These are phyloP conservation scores for Cutaneotrichosporon dermatis DNA, from an alignment of 1,284 basidiomycete genomes.

Conservation along the genomic window DNA sequence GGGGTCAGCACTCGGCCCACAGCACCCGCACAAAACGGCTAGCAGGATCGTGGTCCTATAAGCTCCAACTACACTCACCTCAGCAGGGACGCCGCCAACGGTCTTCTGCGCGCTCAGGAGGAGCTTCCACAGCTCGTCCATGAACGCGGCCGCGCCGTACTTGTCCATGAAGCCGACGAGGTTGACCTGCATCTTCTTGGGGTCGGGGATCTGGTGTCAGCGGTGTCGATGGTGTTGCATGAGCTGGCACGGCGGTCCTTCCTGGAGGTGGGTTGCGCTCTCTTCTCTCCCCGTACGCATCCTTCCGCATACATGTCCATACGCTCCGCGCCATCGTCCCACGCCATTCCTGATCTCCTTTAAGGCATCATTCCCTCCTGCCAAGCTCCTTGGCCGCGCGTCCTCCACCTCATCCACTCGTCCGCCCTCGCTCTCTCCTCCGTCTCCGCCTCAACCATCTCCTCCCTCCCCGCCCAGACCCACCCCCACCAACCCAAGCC, in stretches of 20 bases:
- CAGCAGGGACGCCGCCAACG: constrained; percentile 82
- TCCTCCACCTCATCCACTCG: no score
- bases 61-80: constrained; percentile 35
- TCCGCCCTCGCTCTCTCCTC: not conserved
- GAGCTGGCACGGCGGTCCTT: no score
- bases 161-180: constrained; percentile 79
- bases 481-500: no score
- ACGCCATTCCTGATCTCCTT: no score
- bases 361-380: no score
- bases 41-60: not conserved
- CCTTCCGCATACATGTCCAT: no score
- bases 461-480: constrained; percentile 5
- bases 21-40: no score
- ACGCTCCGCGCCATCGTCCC: no score
- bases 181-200: constrained; percentile 90
- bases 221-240: not conserved
- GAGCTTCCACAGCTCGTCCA: constrained; percentile 82
- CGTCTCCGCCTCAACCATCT: not conserved
- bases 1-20: not conserved
- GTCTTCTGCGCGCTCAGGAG: constrained; percentile 85
- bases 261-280: no score
- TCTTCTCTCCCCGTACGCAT: no score
- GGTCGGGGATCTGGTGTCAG: constrained; percentile 69
- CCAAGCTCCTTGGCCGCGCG: no score
- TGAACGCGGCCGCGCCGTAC: constrained; percentile 69